Conservation (phyloP, 495 filamentous ascomycete genomes). For the Glarea lozoyensis region DNA sequence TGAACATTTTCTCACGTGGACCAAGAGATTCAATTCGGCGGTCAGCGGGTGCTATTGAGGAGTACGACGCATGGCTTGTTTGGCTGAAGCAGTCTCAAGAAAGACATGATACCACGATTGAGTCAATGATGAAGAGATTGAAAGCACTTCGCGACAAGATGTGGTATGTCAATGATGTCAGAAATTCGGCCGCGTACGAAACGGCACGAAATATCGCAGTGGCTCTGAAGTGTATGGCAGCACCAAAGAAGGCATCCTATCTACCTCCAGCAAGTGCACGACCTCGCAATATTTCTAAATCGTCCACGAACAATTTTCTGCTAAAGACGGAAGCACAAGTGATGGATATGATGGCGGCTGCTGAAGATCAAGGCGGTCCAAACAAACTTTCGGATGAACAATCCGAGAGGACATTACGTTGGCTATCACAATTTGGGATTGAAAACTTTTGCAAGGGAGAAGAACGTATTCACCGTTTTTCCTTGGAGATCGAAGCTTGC, state of each 20-base stretch:
- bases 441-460: conserved; percentile 96
- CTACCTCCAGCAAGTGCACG: conserved; percentile 12
- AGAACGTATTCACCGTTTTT: conserved; percentile 91
- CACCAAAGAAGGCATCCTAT: conserved; percentile 40
- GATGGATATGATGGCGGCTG: conserved; percentile 77
- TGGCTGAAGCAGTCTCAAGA: conserved; percentile 69
- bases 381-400: conserved; percentile 97
- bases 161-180: conserved; percentile 98
- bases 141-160: conserved; percentile 82
- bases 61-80: conserved; percentile 67
- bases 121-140: conserved; percentile 56
- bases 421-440: conserved; percentile 71
- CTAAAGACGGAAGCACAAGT: conserved; percentile 79
- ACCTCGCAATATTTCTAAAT: conserved; percentile 35
- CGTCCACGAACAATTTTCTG: conserved; percentile 58
- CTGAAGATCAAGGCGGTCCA: conserved; percentile 75
- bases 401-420: conserved; percentile 74
- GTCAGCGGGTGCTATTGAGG: conserved; percentile 56
- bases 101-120: conserved; percentile 53
- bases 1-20: conserved; percentile 61
- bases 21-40: conserved; percentile 59
- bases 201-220: conserved; percentile 79
- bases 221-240: conserved; percentile 89
- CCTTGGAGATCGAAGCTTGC: conserved; percentile 79
- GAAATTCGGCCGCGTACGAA: conserved; percentile 83